These are phyloP conservation scores for Fusarium newnesense DNA, from an alignment of 2,329 filamentous ascomycete species.

Conservation along the genomic window DNA sequence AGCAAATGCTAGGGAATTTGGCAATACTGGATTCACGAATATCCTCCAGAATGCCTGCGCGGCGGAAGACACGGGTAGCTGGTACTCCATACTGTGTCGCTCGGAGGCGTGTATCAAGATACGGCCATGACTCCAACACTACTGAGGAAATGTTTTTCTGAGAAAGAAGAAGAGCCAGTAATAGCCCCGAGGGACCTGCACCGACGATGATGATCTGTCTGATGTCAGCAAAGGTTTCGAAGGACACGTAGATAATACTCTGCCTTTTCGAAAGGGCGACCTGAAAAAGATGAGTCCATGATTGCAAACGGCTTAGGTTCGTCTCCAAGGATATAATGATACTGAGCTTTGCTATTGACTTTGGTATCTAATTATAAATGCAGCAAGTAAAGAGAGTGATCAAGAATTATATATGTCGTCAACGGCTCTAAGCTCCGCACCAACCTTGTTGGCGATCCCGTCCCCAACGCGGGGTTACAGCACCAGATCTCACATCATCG, in stretches of 20 bases:
- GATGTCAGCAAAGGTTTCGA: neutral
- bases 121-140: neutral
- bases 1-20: neutral
- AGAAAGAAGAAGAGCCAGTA: neutral
- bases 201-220: slow-evolving; percentile 3
- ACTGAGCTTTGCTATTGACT: rapidly evolving
- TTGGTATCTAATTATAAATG: neutral
- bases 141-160: neutral
- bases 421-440: neutral
- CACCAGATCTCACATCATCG: neutral
- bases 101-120: neutral
- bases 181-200: neutral
- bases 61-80: neutral
- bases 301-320: rapidly evolving
- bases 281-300: neutral
- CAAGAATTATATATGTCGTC: neutral
- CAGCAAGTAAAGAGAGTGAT: neutral
- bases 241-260: rapidly evolving
- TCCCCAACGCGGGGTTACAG: neutral
- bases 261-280: neutral
- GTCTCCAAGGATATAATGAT: rapidly evolving
- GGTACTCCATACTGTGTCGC: slow-evolving; percentile 9
- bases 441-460: neutral
- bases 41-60: neutral
- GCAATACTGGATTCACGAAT: slow-evolving; percentile 7